Base-by-base conservation (phyloP, 495 filamentous ascomycete species). In the Trichoderma erinaceum region DNA sequence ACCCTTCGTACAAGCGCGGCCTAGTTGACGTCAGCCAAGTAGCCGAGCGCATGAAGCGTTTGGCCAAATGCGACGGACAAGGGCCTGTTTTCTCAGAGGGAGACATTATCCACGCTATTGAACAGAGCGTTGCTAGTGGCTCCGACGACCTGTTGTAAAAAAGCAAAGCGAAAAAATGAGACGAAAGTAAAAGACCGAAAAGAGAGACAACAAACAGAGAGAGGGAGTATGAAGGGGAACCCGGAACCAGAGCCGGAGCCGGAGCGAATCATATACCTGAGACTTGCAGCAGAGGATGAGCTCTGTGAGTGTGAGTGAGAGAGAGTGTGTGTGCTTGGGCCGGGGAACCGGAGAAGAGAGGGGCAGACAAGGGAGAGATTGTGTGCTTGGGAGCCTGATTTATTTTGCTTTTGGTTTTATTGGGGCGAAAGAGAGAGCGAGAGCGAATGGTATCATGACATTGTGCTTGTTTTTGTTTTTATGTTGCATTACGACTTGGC, bases 1-100 rank as follows among this genome's bases (percentile, higher is more conserved):
- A 97, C 78, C 87, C 90, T 25, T 76, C 95, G 29, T 96, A 89
- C 72, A 87, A 90, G 74, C 81, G 83, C 38, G 95, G 94, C 0
- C 78, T 89, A n/a, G 90, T 97, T 23, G 92, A 99, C 77, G 86
- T 99, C 50, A 89, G 80, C 50, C 83, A 88, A 72, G 89, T 99
- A 48, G 88, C 86, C 70, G 88, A 92, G 70, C 78, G 87, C 27
- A 75, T 99, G 48, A 91, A 92, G 80, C 82, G 81, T 2, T 78
- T 84, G 73, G 90, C 91, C n/a, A 88, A 89, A 76, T 97, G 94
- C 73, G 89, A 97, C 81, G 94, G 94, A 8, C 87, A 90, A 72
- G 94, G 94, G 0, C 93, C 94, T 5, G 93, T 93, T 21, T 97
- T 96, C 75, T 88, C 89, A 69, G 94, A 97, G 76, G 78, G 84